These are phyloP conservation scores for Komagataella mondaviorum DNA, from an alignment of 805 yeast species.

Conservation along the genomic window DNA sequence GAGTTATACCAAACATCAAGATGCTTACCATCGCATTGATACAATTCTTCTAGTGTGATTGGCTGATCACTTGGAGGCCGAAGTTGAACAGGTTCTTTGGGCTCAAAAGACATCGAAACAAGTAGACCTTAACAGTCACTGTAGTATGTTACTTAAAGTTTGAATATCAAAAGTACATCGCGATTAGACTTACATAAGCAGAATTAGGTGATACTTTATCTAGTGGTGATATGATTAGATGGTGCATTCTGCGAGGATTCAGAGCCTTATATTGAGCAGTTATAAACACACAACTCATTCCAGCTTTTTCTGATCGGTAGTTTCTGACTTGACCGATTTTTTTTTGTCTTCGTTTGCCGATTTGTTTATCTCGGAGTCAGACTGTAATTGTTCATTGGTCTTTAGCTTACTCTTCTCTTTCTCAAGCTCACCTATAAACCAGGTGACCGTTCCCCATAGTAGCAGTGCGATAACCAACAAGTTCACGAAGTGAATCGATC, in stretches of 20 bases:
- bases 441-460: slow-evolving; percentile 70
- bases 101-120: slow-evolving; percentile 23
- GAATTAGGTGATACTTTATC: not conserved
- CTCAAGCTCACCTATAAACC: slow-evolving; percentile 72
- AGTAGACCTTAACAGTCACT: not conserved
- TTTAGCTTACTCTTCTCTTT: slow-evolving; percentile 26
- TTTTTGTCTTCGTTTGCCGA: slow-evolving; percentile 8
- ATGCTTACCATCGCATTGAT: slow-evolving; percentile 29
- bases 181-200: not conserved
- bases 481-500: slow-evolving; percentile 54
- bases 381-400: slow-evolving; percentile 24
- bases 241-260: not conserved
- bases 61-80: slow-evolving; percentile 35
- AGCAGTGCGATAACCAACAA: slow-evolving; percentile 27
- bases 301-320: not conserved
- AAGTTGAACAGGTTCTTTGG: slow-evolving; percentile 37
- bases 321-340: slow-evolving; percentile 5
- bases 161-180: slow-evolving; percentile 2
- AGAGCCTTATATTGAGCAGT: not conserved
- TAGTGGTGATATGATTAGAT: not conserved
- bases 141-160: slow-evolving; percentile 6
- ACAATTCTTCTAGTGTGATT: slow-evolving; percentile 27
- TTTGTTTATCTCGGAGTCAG: slow-evolving; percentile 10
- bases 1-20: not conserved
- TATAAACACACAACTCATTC: not conserved